These are phyloP conservation scores for Rhodotorula paludigena DNA, from an alignment of 768 basidiomycete genomes.

Conservation along the genomic window DNA sequence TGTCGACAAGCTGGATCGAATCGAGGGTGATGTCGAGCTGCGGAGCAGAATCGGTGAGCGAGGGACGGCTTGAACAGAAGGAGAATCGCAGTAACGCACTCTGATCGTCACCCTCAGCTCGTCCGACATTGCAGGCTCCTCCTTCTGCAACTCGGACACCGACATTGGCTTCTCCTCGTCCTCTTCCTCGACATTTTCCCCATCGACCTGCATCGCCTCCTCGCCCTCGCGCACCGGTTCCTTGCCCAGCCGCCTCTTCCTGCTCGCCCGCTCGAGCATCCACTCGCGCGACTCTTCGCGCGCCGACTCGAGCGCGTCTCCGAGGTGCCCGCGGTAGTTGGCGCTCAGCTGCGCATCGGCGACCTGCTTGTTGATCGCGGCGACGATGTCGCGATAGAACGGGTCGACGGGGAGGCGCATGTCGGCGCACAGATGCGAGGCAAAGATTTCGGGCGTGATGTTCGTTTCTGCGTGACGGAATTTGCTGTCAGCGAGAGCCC, in stretches of 20 bases:
- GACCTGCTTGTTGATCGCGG: constrained; percentile 71
- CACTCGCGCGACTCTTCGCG: constrained; percentile 37
- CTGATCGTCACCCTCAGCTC: constrained; percentile 90
- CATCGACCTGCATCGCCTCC: constrained; percentile 48
- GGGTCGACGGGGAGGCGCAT: constrained; percentile 67
- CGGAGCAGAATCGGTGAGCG: constrained; percentile 7
- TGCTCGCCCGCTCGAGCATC: constrained; percentile 43
- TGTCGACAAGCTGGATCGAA: constrained; percentile 85
- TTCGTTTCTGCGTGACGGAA: constrained; percentile 61
- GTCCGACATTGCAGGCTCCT: constrained; percentile 49
- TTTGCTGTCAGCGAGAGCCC: background rate
- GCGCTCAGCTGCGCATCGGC: constrained; percentile 41
- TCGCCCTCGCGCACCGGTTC: constrained; percentile 3
- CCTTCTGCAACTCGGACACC: background rate
- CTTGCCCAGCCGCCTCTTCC: constrained; percentile 46
- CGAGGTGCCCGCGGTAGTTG: constrained; percentile 40
- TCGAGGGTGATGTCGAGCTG: constrained; percentile 95
- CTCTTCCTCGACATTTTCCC: constrained; percentile 60
- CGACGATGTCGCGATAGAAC: constrained; percentile 64
- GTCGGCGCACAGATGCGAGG: constrained; percentile 84
- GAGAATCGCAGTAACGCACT: constrained; percentile 53
- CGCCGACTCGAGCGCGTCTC: constrained; percentile 37
- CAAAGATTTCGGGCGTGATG: constrained; percentile 83
- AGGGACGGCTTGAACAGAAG: background rate
- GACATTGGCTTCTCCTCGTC: constrained; percentile 52